Base-by-base conservation (phyloP, 345 rosid genomes). In the Excoecaria agallocha region DNA sequence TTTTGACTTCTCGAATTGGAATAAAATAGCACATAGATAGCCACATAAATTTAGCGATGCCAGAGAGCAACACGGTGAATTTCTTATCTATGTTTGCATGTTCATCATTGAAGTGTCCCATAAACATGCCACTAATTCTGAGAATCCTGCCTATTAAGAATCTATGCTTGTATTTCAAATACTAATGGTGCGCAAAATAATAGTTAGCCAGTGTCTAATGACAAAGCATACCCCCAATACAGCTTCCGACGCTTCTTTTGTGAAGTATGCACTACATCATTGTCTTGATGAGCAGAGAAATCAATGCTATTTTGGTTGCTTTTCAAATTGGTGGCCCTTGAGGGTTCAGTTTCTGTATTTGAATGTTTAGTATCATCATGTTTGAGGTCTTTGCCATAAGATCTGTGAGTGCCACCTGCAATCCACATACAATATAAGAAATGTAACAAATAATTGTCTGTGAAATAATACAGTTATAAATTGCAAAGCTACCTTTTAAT, bases 161-260 rank as follows among this genome's bases (percentile, higher is more conserved):
- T 51, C 45, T 24, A 67, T 25, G 8, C 45, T 24, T 22, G 43
- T 11, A 13, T 15, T 59, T 50, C 10, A 37, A 43, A 16, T 54
- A 5, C 16, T 13, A 25, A 12, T 45, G 35, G 3, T 8, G 10
- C 24, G 66, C 9, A 43, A 9, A 6, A 52, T 2, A 61, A 68
- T 13, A 3, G 37, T 1, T 15, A 71, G 66, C 56, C 11, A 54
- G 10, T 6, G 39, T 55, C 45, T 19, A 55, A 24, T 24, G 25
- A 37, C 8, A 46, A 48, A 64, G 48, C 82, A 61, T 81, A 91
- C 93, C 93, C 96, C 96, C 96, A 91, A 51, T 79, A 83, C 72
- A 91, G 80, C 70, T 91, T 89, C 67, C 84, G 88, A 66, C 79
- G 87, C 80, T 75, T 84, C 78, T 68, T 86, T n/a, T 82, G 71